A percentile compares a stretch with the other conserved stretches of the same genome.
phyloP scores from a whole-genome alignment of 2,329 filamentous ascomycete species.

The Verruconis gallopava region DNA sequence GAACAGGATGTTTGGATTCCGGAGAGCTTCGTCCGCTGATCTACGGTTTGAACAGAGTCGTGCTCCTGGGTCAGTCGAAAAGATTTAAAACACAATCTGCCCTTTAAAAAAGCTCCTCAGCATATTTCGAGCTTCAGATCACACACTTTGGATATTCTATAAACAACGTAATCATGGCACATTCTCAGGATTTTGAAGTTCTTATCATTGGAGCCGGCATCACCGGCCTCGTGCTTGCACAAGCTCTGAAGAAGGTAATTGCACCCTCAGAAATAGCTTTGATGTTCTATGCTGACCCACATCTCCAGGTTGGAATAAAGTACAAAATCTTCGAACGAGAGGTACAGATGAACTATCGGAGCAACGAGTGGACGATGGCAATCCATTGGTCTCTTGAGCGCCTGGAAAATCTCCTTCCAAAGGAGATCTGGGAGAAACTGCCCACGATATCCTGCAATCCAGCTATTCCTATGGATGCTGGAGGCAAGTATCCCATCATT shows the following conservation, averaged over 20 bases:
- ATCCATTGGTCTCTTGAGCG: constrained; percentile 48
- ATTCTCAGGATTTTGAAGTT: not conserved
- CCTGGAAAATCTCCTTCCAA: constrained; percentile 39
- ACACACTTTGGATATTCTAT: too few relatives aligned
- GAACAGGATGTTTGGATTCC: too few relatives aligned
- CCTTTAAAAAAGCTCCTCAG: too few relatives aligned
- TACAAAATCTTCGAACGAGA: constrained; percentile 45
- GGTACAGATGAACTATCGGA: constrained; percentile 25
- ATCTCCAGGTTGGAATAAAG: constrained; percentile 22
- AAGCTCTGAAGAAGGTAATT: constrained; percentile 9
- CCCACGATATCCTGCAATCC: constrained; percentile 41
- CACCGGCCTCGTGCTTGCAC: constrained; percentile 9
- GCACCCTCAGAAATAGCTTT: not conserved
- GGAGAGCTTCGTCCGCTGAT: too few relatives aligned
- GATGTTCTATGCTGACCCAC: not conserved
- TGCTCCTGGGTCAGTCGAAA: too few relatives aligned
- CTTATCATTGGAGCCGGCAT: constrained; percentile 8
- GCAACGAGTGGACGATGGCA: constrained; percentile 51
- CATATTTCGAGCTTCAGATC: too few relatives aligned
- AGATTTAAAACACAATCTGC: too few relatives aligned
- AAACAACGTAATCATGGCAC: too few relatives aligned
- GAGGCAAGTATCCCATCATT: constrained; percentile 21
- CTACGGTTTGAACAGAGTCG: too few relatives aligned
- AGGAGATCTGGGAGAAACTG: constrained; percentile 36
- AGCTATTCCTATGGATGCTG: constrained; percentile 22